Conservation (phyloP, 805 yeast genomes). For the Candida schatavii region DNA sequence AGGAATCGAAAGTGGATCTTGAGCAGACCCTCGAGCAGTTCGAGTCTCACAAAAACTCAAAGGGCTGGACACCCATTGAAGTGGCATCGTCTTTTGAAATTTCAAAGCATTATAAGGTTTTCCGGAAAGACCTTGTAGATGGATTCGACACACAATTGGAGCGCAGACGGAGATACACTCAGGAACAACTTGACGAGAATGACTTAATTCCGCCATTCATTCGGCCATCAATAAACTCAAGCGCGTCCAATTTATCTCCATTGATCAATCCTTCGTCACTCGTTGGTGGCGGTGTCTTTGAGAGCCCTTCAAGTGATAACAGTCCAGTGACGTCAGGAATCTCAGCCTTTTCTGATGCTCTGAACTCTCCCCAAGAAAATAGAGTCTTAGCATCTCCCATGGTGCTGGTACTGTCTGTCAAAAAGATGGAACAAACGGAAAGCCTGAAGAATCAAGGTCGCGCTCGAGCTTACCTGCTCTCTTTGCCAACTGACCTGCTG, state of each 20-base stretch:
- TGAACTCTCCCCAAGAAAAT: constrained; percentile 16
- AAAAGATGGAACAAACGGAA: constrained; percentile 2
- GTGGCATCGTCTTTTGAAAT: constrained; percentile 29
- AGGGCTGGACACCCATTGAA: constrained; percentile 34
- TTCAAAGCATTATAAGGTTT: constrained; percentile 19
- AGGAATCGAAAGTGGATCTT: constrained; percentile 2
- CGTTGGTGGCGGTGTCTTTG: background rate
- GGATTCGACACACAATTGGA: background rate
- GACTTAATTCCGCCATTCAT: background rate
- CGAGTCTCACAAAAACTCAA: constrained; percentile 21
- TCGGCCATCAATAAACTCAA: background rate
- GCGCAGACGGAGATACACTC: background rate
- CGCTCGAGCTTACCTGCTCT: constrained; percentile 31
- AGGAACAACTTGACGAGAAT: background rate
- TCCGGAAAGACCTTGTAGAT: constrained; percentile 6
- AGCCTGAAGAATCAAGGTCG: constrained; percentile 4
- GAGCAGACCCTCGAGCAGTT: constrained; percentile 14
- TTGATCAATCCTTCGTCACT: background rate
- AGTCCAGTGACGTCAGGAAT: constrained; percentile 3
- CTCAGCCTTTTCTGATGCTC: constrained; percentile 2
- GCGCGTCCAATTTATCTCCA: background rate
- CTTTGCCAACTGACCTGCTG: constrained; percentile 20
- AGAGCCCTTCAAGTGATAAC: background rate
- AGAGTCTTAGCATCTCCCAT: constrained; percentile 31
- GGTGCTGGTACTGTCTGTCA: constrained; percentile 18